A percentile compares a stretch with the other conserved stretches of the same genome.
These are phyloP conservation scores for Chalaropsis ovoidea DNA, from an alignment of 2,329 filamentous ascomycete genomes.

Conservation along the genomic window DNA sequence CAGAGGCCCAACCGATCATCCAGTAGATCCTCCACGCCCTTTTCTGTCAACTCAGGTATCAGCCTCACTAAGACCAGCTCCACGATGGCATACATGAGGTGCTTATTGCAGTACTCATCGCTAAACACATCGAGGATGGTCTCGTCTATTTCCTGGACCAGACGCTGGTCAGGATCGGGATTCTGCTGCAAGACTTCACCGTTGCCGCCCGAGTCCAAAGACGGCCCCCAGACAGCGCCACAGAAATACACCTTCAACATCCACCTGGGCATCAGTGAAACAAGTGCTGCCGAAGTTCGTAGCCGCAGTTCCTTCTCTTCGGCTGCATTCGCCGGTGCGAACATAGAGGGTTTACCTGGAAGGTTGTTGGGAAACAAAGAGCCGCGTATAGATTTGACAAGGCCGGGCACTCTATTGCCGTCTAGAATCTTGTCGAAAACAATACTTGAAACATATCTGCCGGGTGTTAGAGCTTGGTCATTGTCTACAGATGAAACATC, in stretches of 20 bases:
- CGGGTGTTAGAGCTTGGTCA: neutral
- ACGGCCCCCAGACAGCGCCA: slow-evolving; percentile 29
- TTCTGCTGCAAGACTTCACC: slow-evolving; percentile 28
- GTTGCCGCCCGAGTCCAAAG: slow-evolving; percentile 27
- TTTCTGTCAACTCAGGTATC: slow-evolving; percentile 72
- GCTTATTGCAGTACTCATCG: slow-evolving; percentile 85
- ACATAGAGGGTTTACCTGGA: slow-evolving; percentile 53
- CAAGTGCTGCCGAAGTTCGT: slow-evolving; percentile 54
- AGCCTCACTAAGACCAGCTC: slow-evolving; percentile 73
- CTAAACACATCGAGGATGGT: slow-evolving; percentile 62
- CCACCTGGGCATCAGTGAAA: slow-evolving; percentile 39
- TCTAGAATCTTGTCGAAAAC: slow-evolving; percentile 50
- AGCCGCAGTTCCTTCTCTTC: slow-evolving; percentile 52
- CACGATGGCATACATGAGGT: slow-evolving; percentile 71
- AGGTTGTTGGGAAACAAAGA: slow-evolving; percentile 80
- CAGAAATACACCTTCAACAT: slow-evolving; percentile 45
- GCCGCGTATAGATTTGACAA: slow-evolving; percentile 61
- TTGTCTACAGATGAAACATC: neutral
- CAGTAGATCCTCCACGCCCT: slow-evolving; percentile 60
- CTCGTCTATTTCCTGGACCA: slow-evolving; percentile 50
- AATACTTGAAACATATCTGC: slow-evolving; percentile 49
- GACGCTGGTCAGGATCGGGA: slow-evolving; percentile 37
- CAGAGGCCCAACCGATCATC: slow-evolving; percentile 52
- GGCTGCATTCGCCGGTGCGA: slow-evolving; percentile 50
- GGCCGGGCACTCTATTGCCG: slow-evolving; percentile 52